phyloP scores from a whole-genome alignment of 164 flowering plant genomes.

The Vitis amurensis region DNA sequence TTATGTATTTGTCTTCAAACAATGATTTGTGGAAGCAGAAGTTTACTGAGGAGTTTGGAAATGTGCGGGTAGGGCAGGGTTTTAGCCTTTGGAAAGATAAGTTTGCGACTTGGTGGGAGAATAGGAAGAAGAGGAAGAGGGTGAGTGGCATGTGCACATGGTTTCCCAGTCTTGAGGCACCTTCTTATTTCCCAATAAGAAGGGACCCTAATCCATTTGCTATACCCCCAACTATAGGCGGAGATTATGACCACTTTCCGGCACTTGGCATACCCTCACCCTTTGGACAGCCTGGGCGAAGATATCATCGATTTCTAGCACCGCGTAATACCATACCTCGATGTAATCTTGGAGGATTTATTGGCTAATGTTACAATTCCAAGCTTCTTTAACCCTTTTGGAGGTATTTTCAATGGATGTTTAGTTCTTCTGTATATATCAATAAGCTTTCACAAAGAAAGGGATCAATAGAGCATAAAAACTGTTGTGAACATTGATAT shows the following conservation, averaged over 20 bases:
- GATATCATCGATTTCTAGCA: neutral
- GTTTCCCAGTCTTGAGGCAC: neutral
- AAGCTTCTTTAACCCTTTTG: neutral
- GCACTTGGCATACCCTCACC: conserved; percentile 2
- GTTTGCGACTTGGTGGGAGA: conserved; percentile 34
- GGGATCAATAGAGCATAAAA: no score
- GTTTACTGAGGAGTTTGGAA: conserved; percentile 52
- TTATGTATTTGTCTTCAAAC: conserved; percentile 48
- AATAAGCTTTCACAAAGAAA: neutral
- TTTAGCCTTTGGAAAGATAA: conserved; percentile 40
- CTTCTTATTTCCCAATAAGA: neutral
- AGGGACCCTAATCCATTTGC: conserved; percentile 15
- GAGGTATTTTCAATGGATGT: neutral
- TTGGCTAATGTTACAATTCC: neutral
- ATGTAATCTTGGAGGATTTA: neutral
- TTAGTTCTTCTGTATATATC: no score
- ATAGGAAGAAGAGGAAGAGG: conserved; percentile 24
- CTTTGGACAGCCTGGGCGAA: neutral
- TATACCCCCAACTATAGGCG: conserved; percentile 31
- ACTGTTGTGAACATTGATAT: no score
- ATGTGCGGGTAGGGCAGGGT: neutral
- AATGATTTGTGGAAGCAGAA: conserved; percentile 71
- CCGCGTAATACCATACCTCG: conserved; percentile 5
- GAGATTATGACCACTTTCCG: conserved; percentile 36
- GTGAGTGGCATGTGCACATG: no score